Base-by-base conservation (phyloP, 495 filamentous ascomycete genomes). In the Penicillium odoratum region DNA sequence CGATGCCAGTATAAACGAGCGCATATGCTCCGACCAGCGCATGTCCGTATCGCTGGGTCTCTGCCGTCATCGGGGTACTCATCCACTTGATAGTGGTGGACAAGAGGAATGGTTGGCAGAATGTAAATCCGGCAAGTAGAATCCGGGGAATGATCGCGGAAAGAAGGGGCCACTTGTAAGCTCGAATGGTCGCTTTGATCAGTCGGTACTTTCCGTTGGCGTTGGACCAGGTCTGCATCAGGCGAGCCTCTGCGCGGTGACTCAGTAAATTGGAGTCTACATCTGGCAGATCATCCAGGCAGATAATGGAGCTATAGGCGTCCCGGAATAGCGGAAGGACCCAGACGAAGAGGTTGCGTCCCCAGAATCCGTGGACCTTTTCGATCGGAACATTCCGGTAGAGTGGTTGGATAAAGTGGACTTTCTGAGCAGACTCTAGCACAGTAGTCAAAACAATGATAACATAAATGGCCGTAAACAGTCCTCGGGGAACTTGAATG, bases 51-150 rank as follows among this genome's bases (percentile, higher is more conserved):
- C 80, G 75, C 31, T 29, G 50, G 63, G 16, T 65, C 47, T 65
- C 51, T 51, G 26, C 52, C 9, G 25, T 66, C 59, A 5, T 46
- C 52, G 8, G 73, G 64, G 49, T 67, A 29, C 15, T 71, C 26
- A 34, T 74, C 66, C 49, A 77, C 69, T 36, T 55, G 51, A 83
- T 60, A 0, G 80, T 71, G 5, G 72, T 67, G 38, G 78, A 69
- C 25, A 88, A 78, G 40, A 88, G 69, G 45, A 88, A 82, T 2
- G 85, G 83, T 52, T 87, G 84, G 34, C 76, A 79, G 59, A 83
- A 83, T 34, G 63, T 78, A 68, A 87, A 84, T 1, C 65, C 82
- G 36, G 77, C 80, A 13, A 81, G 68, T 43, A 66, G 75, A 5
- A 82, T 55, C 5, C 81, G 74, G 3, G 84, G 82, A 5, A 74